phyloP scores from a whole-genome alignment of 352 stramenopile species.

The Globisporangium cederbergense region DNA sequence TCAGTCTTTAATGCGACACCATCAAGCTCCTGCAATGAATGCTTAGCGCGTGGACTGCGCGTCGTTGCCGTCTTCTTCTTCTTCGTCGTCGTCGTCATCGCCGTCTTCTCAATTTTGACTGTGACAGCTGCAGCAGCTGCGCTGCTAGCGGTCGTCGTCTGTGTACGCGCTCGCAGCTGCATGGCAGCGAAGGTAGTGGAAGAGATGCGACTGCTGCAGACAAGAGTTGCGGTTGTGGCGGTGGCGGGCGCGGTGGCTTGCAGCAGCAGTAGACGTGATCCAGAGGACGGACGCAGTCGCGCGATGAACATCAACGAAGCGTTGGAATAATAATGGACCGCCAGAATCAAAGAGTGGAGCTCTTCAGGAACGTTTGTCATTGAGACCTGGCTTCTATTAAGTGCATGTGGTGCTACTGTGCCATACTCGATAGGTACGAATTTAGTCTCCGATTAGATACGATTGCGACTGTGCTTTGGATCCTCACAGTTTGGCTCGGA shows the following conservation, averaged over 20 bases:
- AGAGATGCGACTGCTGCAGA: neutral
- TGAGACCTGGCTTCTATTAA: neutral
- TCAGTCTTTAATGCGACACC: neutral
- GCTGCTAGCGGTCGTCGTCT: neutral
- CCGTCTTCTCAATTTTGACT: neutral
- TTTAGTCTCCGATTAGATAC: neutral
- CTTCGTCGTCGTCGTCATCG: no score
- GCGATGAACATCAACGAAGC: conserved; percentile 14
- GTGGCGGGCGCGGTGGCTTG: neutral
- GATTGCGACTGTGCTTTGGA: neutral
- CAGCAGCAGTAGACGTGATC: conserved; percentile 1
- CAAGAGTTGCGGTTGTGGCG: neutral
- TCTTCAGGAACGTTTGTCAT: neutral
- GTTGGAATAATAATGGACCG: neutral
- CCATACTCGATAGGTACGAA: neutral
- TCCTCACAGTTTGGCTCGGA: conserved; percentile 1
- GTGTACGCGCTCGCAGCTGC: conserved; percentile 9
- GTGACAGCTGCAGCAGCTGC: neutral
- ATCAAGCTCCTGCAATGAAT: neutral
- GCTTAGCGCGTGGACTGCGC: neutral
- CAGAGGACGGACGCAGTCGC: neutral
- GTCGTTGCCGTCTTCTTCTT: conserved; percentile 1
- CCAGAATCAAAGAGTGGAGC: neutral
- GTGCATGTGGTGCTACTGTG: neutral
- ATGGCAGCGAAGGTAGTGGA: neutral